Evolutionary conservation across 768 basidiomycete species (phyloP), one percentile per base, ranked within the genome.

Genomic region (Termitomyces sp.): DNA sequence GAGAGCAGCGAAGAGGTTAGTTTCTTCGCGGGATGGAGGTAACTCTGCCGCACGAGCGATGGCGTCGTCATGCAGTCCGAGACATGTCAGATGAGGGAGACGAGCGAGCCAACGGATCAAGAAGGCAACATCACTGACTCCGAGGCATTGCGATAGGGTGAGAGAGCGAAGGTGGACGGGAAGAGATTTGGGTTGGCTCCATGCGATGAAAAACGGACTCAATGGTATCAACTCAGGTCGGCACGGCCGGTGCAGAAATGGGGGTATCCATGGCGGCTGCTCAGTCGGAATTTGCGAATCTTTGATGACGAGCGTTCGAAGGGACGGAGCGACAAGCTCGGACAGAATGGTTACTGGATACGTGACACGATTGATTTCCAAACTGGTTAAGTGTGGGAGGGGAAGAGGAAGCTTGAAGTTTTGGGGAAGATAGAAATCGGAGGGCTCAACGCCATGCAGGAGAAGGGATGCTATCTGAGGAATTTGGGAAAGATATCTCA

Each of bases 51-150:
- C 67, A 17, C 43, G 36, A 11, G 43, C 60, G 32, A 72, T 56
- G 6, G 56, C 59, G n/a, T 69, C 64, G 49, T 69, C 63, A 10
- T 65, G 40, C 46, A 73, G 53, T 1, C 61, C 65, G 36, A 75
- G 68, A 9, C 69, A 68, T 4, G 71, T 64, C 36, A 76, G 69
- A 42, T 66, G 63, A 1, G 72, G 69, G 3, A 74, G 60, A 29
- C 72, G 70, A 4, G 60, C 65, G 25, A 75, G 67, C 68, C 70
- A 75, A 20, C 71, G 65, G 37, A 74, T 69, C 17, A 76, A 57
- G 57, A 67, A 68, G 1, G 71, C 65, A 9, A 71, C 60, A 49
- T 74, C 73, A 20, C 31, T 32, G 12, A 60, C 17, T 25, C 43
- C 38, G 17, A 74, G 50, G 50, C 68, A 69, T 12, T 70, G 53